These are phyloP conservation scores for Fusarium nisikadoi DNA, from an alignment of 2,329 filamentous ascomycete species.

Conservation along the genomic window DNA sequence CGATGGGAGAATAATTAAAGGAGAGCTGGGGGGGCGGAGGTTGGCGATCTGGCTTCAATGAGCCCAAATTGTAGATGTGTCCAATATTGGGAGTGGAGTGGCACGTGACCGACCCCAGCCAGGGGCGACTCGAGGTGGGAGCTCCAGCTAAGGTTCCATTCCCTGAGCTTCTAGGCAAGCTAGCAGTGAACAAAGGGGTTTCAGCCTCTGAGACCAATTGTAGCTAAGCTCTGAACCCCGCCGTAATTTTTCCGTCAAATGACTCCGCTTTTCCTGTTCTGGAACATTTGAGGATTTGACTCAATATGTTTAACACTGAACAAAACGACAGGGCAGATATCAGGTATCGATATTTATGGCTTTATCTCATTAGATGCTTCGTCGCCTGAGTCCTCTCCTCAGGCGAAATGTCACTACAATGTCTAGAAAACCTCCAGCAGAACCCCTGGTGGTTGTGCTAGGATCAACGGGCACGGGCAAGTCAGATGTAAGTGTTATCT, in stretches of 20 bases:
- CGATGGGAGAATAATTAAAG: constrained; percentile 50
- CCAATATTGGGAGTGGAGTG: constrained; percentile 53
- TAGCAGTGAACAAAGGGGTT: constrained; percentile 29
- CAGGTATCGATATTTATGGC: background rate
- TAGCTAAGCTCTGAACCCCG: constrained; percentile 9
- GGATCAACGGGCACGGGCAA: constrained; percentile 95
- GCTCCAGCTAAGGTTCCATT: constrained; percentile 11
- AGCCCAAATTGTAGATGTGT: constrained; percentile 57
- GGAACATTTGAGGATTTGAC: constrained; percentile 24
- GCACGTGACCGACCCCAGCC: constrained; percentile 47
- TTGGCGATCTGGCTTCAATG: constrained; percentile 59
- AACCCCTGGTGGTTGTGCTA: constrained; percentile 81
- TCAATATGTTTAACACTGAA: background rate
- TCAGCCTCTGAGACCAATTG: constrained; percentile 28
- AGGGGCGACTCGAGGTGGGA: constrained; percentile 14
- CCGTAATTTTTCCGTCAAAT: constrained; percentile 37
- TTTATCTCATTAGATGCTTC: constrained; percentile 41
- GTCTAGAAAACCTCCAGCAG: constrained; percentile 53
- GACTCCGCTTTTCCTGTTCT: constrained; percentile 28
- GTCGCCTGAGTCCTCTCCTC: constrained; percentile 37
- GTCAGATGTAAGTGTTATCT: constrained; percentile 73
- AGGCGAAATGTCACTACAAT: constrained; percentile 54
- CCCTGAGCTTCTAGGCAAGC: constrained; percentile 28
- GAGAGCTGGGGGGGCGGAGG: constrained; percentile 50
- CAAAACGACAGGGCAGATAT: background rate